A percentile compares a stretch with the other conserved stretches of the same genome.
These are phyloP conservation scores for Saussurea involucrata DNA, from an alignment of 129 eudicot species.

Conservation along the genomic window DNA sequence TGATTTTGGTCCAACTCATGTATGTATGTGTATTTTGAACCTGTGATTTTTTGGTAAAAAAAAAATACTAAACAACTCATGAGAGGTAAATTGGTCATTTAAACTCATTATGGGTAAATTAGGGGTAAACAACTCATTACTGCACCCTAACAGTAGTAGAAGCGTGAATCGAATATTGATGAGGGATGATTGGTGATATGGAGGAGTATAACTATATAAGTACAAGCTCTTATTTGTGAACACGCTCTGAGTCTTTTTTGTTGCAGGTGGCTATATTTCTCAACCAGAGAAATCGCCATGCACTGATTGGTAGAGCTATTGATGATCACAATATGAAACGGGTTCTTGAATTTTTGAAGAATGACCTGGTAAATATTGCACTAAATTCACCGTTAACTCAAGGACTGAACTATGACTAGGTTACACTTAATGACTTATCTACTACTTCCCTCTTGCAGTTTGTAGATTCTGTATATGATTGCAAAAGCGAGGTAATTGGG, in stretches of 20 bases:
- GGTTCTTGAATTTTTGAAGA: conserved; percentile 82
- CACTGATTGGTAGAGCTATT: conserved; percentile 95
- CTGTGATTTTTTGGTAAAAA: no score
- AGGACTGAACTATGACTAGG: conserved; percentile 4
- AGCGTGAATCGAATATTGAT: no score
- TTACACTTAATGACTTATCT: not conserved
- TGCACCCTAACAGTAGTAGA: no score
- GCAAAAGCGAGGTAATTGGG: conserved; percentile 98
- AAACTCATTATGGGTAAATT: no score
- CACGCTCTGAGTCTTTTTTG: conserved; percentile 6
- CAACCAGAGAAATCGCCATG: conserved; percentile 95
- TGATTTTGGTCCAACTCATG: no score
- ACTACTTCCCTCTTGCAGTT: conserved; percentile 47
- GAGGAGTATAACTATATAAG: no score
- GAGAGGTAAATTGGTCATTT: no score
- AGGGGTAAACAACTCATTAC: no score
- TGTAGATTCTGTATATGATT: conserved; percentile 94
- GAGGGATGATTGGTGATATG: no score
- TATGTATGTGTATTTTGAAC: no score
- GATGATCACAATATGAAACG: conserved; percentile 89
- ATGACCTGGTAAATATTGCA: conserved; percentile 65
- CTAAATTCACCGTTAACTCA: not conserved
- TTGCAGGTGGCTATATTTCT: conserved; percentile 94
- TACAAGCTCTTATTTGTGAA: not conserved
- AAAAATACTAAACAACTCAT: no score